These are phyloP conservation scores for Galerina sulciceps DNA, from an alignment of 768 basidiomycete species.

Conservation along the genomic window DNA sequence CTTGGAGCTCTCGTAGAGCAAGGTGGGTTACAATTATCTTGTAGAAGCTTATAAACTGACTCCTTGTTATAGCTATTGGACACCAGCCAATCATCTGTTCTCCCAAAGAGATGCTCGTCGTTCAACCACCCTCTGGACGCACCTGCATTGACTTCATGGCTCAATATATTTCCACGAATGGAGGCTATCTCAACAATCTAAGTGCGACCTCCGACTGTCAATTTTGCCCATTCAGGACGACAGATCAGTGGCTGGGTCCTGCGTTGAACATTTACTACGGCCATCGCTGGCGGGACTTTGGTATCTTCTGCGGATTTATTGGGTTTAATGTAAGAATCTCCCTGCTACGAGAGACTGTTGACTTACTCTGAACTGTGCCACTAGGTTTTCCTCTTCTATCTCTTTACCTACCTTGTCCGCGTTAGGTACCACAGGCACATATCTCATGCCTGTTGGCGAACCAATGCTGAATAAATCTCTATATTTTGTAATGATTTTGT, in stretches of 20 bases:
- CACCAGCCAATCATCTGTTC: constrained; percentile 57
- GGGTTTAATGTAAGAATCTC: constrained; percentile 44
- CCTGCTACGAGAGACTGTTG: neutral
- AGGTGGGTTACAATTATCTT: constrained; percentile 31
- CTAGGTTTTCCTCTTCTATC: constrained; percentile 49
- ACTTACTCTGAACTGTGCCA: neutral
- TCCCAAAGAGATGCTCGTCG: constrained; percentile 58
- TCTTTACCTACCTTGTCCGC: constrained; percentile 62
- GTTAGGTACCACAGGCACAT: constrained; percentile 33
- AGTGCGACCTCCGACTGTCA: constrained; percentile 52
- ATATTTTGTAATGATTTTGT: too few species aligned
- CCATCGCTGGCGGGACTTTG: constrained; percentile 55
- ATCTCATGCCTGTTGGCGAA: too few species aligned
- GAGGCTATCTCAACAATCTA: constrained; percentile 65
- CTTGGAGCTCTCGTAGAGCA: constrained; percentile 53
- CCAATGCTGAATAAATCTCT: too few species aligned
- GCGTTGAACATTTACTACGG: constrained; percentile 67
- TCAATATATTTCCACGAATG: constrained; percentile 50
- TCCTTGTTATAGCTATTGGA: constrained; percentile 50
- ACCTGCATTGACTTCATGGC: constrained; percentile 59
- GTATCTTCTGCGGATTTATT: constrained; percentile 53
- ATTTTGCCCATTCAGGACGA: constrained; percentile 58
- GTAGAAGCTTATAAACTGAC: constrained; percentile 29
- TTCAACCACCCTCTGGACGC: constrained; percentile 62
- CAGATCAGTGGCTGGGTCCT: constrained; percentile 56